Evolutionary conservation across 768 basidiomycete genomes (phyloP), one percentile per base, ranked within the genome.

Genomic region (Russula emetica): DNA sequence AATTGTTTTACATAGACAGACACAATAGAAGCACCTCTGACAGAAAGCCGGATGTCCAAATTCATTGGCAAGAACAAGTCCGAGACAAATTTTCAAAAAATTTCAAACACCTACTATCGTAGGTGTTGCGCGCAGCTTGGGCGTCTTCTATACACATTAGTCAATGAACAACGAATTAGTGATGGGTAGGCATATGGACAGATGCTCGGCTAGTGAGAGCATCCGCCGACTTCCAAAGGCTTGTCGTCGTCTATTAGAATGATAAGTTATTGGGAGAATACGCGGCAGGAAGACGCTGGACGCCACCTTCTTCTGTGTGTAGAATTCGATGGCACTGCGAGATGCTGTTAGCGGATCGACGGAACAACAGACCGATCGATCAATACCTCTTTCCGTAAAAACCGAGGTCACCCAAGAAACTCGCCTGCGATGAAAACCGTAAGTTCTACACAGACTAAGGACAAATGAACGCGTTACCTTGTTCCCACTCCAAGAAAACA

Each of bases 401-500:
- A 5, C 87, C 86, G 51, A 93, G 83, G 71, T 95, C 92, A 26
- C 94, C 94, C 60, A 94, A 76, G 70, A 85, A 85, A 70, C 89
- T 92, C 45, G 78, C 86, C 83, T 85, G 49, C 54, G 50, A 44
- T 22, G 22, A 54, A 47, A 24, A 22, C 56, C 24, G 65, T 38
- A 55, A 49, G 58, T 56, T 18, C 26, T 14, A 26, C 5, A 3
- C 18, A 18, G 40, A 42, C 13, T 14, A 7, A 22, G n/a, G 16
- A 42, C 32, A 3, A 58, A 11, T 53, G 63, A 62, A 36, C 24
- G 34, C 54, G 67, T 60, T 55, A 80, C 83, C 80, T 94, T 96
- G 78, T 94, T 96, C 30, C 97, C 96, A 70, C 90, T 93, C 93
- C 93, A 96, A 32, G 92, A 84, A 78, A 97, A 98, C 91, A 97